phyloP scores from a whole-genome alignment of 2,329 filamentous ascomycete species.

The Cercospora janseana region DNA sequence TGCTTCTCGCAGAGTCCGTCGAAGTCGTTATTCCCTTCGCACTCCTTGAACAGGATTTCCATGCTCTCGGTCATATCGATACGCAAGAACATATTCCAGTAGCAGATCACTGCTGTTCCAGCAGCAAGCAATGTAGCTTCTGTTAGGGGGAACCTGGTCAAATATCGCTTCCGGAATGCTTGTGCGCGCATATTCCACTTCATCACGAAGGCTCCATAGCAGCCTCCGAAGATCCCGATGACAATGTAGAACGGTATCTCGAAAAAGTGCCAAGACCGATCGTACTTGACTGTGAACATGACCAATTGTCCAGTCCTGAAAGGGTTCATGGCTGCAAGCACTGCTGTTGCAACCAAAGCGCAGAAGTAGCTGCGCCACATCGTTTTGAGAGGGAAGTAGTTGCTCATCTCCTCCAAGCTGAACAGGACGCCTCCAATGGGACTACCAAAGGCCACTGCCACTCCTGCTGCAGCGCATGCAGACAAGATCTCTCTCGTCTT shows the following conservation, averaged over 20 bases:
- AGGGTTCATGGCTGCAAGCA: constrained; percentile 92
- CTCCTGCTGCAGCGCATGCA: constrained; percentile 89
- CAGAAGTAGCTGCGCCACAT: constrained; percentile 99
- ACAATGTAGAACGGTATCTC: constrained; percentile 90
- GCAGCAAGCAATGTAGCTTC: constrained; percentile 83
- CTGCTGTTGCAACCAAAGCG: constrained; percentile 88
- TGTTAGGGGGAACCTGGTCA: constrained; percentile 76
- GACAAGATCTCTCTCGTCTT: constrained; percentile 95
- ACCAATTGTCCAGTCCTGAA: constrained; percentile 95
- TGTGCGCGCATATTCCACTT: constrained; percentile 94
- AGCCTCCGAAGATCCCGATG: constrained; percentile 85
- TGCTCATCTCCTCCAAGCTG: constrained; percentile 96
- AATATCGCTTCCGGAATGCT: constrained; percentile 89
- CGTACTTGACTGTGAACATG: constrained; percentile 98
- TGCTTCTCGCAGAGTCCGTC: constrained; percentile 80
- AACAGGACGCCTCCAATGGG: constrained; percentile 96
- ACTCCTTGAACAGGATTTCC: constrained; percentile 95
- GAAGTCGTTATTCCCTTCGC: constrained; percentile 83
- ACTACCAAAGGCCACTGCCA: constrained; percentile 94
- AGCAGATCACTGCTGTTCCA: constrained; percentile 87
- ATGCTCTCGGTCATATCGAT: constrained; percentile 99
- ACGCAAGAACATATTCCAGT: constrained; percentile 88
- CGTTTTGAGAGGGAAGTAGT: constrained; percentile 92
- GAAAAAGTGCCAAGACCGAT: constrained; percentile 97
- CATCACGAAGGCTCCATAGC: constrained; percentile 95